Conservation (phyloP, 345 rosid genomes). For the Citrus australasica region DNA sequence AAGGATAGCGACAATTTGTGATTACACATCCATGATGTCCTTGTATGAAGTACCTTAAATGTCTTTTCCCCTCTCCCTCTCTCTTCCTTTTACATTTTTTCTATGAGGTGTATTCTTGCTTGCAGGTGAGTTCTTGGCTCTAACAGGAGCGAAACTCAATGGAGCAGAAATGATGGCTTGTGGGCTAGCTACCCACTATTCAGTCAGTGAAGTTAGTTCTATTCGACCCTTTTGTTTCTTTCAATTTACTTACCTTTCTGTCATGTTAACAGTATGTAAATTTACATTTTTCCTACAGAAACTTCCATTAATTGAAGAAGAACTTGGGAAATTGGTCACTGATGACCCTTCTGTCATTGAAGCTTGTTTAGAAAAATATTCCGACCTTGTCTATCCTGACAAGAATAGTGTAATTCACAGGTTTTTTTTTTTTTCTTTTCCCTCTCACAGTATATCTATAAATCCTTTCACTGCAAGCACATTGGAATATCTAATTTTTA, state of each 20-base stretch:
- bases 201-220: constrained; percentile 48
- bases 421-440: constrained; percentile 33
- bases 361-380: constrained; percentile 53
- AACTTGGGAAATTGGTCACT: constrained; percentile 64
- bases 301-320: constrained; percentile 56
- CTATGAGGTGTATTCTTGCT: constrained; percentile 13
- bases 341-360: constrained; percentile 92
- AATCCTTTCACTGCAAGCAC: neutral
- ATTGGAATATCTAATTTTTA: neutral
- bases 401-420: constrained; percentile 64
- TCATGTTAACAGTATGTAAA: neutral
- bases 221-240: neutral
- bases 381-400: constrained; percentile 62
- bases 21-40: neutral
- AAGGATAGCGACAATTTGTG: neutral
- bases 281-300: constrained; percentile 38
- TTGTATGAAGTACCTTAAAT: neutral
- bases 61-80: neutral
- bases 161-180: constrained; percentile 92
- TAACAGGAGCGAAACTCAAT: constrained; percentile 77
- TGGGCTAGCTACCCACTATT: constrained; percentile 86
- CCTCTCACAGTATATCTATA: neutral
- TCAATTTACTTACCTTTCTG: constrained; percentile 1
- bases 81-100: neutral
- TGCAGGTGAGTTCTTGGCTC: constrained; percentile 89